These are phyloP conservation scores for Beta lomatogona DNA, from an alignment of 179 eudicot species.

Conservation along the genomic window DNA sequence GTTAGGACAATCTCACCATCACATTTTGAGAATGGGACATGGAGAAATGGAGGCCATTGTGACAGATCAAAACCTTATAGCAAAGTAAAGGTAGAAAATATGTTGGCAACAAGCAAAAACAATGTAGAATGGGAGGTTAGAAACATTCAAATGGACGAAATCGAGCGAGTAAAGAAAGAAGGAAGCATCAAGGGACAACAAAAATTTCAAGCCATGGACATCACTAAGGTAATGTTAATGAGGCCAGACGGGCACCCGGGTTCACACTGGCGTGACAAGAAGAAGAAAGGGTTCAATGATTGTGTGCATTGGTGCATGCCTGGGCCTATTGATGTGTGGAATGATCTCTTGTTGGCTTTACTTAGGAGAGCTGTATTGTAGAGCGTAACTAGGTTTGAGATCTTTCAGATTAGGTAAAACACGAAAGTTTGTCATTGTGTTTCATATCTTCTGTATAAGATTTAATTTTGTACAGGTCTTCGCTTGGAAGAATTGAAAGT, in stretches of 20 bases:
- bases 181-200: background rate
- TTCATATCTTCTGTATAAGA: too few relatives aligned
- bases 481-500: too few relatives aligned
- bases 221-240: slow-evolving; percentile 49
- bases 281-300: slow-evolving; percentile 57
- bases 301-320: slow-evolving; percentile 84
- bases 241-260: slow-evolving; percentile 76
- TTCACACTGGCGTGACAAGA: slow-evolving; percentile 51
- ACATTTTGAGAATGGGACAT: slow-evolving; percentile 69
- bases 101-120: slow-evolving; percentile 15
- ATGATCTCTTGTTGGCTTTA: slow-evolving; percentile 52
- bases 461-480: too few relatives aligned
- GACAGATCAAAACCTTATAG: slow-evolving; percentile 43
- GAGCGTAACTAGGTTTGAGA: too few relatives aligned
- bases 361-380: slow-evolving; percentile 10
- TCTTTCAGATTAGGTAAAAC: too few relatives aligned
- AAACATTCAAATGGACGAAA: slow-evolving; percentile 42
- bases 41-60: slow-evolving; percentile 67
- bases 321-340: slow-evolving; percentile 70
- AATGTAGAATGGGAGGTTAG: slow-evolving; percentile 37
- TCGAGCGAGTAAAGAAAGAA: slow-evolving; percentile 30
- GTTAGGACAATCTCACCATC: slow-evolving; percentile 68
- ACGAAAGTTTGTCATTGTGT: too few relatives aligned
- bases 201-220: slow-evolving; percentile 44
- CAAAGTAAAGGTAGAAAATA: slow-evolving; percentile 11